Evolutionary conservation across 2,329 filamentous ascomycete species (phyloP).

Genomic region (Fusarium sp.): DNA sequence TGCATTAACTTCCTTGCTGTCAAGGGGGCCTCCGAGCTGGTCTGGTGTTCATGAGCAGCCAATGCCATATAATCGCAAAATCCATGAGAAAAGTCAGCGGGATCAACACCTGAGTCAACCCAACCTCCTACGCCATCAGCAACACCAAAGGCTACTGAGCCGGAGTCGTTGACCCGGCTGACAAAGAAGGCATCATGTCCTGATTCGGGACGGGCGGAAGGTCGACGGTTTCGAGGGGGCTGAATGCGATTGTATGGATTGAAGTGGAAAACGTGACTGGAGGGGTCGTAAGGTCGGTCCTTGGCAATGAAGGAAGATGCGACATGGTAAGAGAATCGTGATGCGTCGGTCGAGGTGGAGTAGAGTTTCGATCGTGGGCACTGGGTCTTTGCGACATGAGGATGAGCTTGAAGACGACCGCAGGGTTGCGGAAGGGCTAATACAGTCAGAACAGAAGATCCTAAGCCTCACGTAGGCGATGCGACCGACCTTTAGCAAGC

Average conservation of each 20-base stretch:
- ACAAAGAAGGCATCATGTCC: constrained; percentile 98
- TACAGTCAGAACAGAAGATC: constrained; percentile 24
- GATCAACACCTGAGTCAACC: constrained; percentile 92
- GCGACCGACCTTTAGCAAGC: constrained; percentile 41
- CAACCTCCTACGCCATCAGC: constrained; percentile 97
- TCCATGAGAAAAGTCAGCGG: constrained; percentile 93
- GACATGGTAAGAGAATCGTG: constrained; percentile 74
- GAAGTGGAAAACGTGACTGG: constrained; percentile 79
- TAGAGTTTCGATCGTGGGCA: constrained; percentile 41
- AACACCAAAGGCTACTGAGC: constrained; percentile 84
- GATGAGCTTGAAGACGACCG: constrained; percentile 16
- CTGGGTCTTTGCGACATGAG: constrained; percentile 33
- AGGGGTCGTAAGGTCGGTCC: constrained; percentile 74
- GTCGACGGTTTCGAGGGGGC: constrained; percentile 56
- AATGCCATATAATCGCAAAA: constrained; percentile 94
- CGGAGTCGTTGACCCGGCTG: constrained; percentile 77
- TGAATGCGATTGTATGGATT: constrained; percentile 72
- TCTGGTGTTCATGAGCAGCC: constrained; percentile 71
- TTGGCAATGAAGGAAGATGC: constrained; percentile 83
- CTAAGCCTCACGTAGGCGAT: not conserved
- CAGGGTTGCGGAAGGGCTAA: constrained; percentile 34
- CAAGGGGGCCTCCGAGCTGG: constrained; percentile 56
- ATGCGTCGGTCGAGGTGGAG: constrained; percentile 44
- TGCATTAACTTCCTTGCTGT: constrained; percentile 81
- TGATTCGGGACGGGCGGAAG: constrained; percentile 73